Percentiles rank a stretch among this genome's conserved stretches.
These are phyloP conservation scores for Liriodendron chinense DNA, from an alignment of 164 flowering plant species.

Conservation along the genomic window DNA sequence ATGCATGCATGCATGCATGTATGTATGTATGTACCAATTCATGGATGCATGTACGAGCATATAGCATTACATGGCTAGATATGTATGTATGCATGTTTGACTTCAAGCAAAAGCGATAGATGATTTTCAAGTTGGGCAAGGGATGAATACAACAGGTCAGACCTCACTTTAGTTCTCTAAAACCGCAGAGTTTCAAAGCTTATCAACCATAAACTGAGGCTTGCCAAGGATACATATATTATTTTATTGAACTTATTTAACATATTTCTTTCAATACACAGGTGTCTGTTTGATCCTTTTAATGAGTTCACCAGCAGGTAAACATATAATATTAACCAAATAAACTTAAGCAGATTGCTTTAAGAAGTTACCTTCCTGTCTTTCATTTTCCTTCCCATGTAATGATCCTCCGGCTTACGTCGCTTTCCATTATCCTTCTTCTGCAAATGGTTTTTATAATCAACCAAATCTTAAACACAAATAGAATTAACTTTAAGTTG, in stretches of 20 bases:
- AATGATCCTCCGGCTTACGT: constrained; percentile 69
- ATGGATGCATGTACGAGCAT: background rate
- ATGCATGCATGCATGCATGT: background rate
- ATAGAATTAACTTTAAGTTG: background rate
- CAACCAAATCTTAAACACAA: background rate
- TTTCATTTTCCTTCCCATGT: constrained; percentile 53
- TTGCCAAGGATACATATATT: background rate
- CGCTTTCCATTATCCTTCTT: constrained; percentile 54
- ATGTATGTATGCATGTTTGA: background rate
- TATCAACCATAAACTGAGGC: background rate
- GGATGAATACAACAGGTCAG: background rate
- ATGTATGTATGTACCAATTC: background rate
- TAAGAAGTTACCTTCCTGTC: constrained; percentile 58
- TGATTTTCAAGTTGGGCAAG: background rate
- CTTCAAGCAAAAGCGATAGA: background rate
- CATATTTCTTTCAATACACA: background rate
- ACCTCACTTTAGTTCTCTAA: too few species aligned
- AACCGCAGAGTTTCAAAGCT: too few species aligned
- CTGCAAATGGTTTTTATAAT: constrained; percentile 11
- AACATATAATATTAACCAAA: background rate
- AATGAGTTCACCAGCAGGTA: background rate
- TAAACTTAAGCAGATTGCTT: background rate
- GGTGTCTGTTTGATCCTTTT: background rate
- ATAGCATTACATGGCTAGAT: background rate
- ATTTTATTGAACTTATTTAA: background rate